These are phyloP conservation scores for Carex kokanica DNA, from an alignment of 176 grass and related monocot genomes.

Conservation along the genomic window DNA sequence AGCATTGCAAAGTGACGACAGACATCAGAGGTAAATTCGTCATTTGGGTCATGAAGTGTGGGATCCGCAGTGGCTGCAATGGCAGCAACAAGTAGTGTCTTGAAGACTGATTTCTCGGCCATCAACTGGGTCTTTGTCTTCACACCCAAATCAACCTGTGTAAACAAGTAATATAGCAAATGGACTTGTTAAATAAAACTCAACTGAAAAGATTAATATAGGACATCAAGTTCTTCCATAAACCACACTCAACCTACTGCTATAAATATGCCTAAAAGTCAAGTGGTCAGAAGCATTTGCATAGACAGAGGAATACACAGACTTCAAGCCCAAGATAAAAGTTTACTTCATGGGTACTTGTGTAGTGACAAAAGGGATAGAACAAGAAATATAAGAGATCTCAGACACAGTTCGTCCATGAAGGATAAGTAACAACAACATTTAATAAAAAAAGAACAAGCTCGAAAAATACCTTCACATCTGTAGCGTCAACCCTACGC, in stretches of 20 bases:
- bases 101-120: slow-evolving; percentile 97
- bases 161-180: slow-evolving; percentile 17
- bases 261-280: not conserved
- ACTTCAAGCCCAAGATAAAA: not conserved
- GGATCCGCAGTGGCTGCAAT: slow-evolving; percentile 72
- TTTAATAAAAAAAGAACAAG: not conserved
- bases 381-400: not conserved
- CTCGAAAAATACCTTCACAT: slow-evolving; percentile 72
- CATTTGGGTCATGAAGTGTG: slow-evolving; percentile 68
- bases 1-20: slow-evolving; percentile 97
- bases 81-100: slow-evolving; percentile 67
- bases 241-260: not conserved
- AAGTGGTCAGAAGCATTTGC: not conserved
- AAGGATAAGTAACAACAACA: not conserved
- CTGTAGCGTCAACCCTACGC: slow-evolving; percentile 67
- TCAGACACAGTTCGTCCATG: not conserved
- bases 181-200: not conserved
- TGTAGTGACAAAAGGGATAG: not conserved
- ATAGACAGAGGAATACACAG: not conserved
- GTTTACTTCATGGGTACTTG: not conserved
- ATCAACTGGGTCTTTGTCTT: slow-evolving; percentile 98
- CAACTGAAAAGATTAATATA: not conserved
- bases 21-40: slow-evolving; percentile 81
- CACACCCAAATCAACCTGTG: slow-evolving; percentile 90
- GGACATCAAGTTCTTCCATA: not conserved